These are phyloP conservation scores for Syncephalis fuscata DNA, from an alignment of 371 early-diverging fungal genomes.

Conservation along the genomic window DNA sequence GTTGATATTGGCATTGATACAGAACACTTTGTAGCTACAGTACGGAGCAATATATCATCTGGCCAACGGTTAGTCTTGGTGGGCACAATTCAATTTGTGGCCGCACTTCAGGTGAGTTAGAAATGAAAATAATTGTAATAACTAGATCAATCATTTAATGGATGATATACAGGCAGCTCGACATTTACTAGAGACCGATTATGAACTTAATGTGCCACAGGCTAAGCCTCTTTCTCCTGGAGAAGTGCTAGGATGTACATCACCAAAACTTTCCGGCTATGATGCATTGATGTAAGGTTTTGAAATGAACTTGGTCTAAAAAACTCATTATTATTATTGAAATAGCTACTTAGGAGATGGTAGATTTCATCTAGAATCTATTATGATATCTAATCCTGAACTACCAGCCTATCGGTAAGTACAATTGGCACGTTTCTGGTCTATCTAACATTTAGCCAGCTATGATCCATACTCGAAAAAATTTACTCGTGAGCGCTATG, in stretches of 20 bases:
- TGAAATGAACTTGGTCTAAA: no score
- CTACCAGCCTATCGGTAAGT: slow-evolving; percentile 70
- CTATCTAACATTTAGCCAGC: slow-evolving; percentile 8
- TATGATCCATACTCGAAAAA: slow-evolving; percentile 96
- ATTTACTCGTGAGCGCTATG: slow-evolving; percentile 89
- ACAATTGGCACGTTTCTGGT: not conserved
- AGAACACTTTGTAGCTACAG: slow-evolving; percentile 81
- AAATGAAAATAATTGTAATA: slow-evolving; percentile 2
- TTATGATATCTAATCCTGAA: slow-evolving; percentile 97
- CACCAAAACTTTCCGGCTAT: slow-evolving; percentile 63
- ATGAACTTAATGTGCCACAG: slow-evolving; percentile 68
- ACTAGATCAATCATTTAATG: no score
- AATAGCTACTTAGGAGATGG: slow-evolving; percentile 88
- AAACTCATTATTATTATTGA: slow-evolving; percentile 2
- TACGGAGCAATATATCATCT: slow-evolving; percentile 62
- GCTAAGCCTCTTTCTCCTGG: slow-evolving; percentile 93
- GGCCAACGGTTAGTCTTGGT: slow-evolving; percentile 69
- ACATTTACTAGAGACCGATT: slow-evolving; percentile 40
- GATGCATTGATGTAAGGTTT: slow-evolving; percentile 57
- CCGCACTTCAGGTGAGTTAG: slow-evolving; percentile 55
- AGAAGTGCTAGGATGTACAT: slow-evolving; percentile 99
- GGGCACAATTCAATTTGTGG: slow-evolving; percentile 95
- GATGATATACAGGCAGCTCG: slow-evolving; percentile 40
- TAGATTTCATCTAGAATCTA: slow-evolving; percentile 97
- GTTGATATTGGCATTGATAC: slow-evolving; percentile 97